Evolutionary conservation across 2,329 filamentous ascomycete species (phyloP).

Genomic region (Boeremia lycopersici): DNA sequence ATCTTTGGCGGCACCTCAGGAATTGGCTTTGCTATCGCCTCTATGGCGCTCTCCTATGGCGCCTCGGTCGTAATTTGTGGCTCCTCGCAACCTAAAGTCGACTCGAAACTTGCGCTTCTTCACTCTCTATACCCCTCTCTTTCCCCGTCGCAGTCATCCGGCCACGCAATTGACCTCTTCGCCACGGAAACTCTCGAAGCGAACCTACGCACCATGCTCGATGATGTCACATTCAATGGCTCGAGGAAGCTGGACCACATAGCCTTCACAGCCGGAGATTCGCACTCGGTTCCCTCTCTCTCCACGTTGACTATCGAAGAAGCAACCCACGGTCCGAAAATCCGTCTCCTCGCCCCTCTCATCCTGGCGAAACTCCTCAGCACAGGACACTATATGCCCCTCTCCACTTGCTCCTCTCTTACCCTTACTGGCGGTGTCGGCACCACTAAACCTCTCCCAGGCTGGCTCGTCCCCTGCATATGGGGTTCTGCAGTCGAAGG

Average conservation of each 20-base stretch:
- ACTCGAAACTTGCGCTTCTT: conserved; percentile 55
- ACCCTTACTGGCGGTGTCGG: conserved; percentile 50
- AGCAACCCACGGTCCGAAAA: conserved; percentile 27
- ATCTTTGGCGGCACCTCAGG: conserved; percentile 69
- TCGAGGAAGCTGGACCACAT: conserved; percentile 40
- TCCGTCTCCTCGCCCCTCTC: conserved; percentile 44
- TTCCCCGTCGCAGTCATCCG: conserved; percentile 23
- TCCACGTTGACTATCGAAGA: conserved; percentile 30
- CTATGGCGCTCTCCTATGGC: conserved; percentile 61
- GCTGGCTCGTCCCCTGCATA: conserved; percentile 39
- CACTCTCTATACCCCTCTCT: conserved; percentile 46
- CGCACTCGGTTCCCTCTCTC: conserved; percentile 23
- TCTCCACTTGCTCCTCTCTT: conserved; percentile 42
- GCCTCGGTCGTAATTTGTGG: conserved; percentile 64
- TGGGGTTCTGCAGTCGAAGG: conserved; percentile 37
- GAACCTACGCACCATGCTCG: conserved; percentile 32
- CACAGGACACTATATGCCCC: conserved; percentile 33
- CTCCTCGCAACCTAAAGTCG: conserved; percentile 60
- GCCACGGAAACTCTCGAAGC: conserved; percentile 33
- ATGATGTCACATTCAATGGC: conserved; percentile 31
- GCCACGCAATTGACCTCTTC: conserved; percentile 34
- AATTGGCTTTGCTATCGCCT: conserved; percentile 67
- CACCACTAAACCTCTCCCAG: conserved; percentile 39
- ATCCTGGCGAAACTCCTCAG: conserved; percentile 50
- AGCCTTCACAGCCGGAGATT: conserved; percentile 37